Percentiles rank a stretch among this genome's conserved stretches.
Conservation (phyloP, 495 filamentous ascomycete species). For the Aspergillus kassunensis region DNA sequence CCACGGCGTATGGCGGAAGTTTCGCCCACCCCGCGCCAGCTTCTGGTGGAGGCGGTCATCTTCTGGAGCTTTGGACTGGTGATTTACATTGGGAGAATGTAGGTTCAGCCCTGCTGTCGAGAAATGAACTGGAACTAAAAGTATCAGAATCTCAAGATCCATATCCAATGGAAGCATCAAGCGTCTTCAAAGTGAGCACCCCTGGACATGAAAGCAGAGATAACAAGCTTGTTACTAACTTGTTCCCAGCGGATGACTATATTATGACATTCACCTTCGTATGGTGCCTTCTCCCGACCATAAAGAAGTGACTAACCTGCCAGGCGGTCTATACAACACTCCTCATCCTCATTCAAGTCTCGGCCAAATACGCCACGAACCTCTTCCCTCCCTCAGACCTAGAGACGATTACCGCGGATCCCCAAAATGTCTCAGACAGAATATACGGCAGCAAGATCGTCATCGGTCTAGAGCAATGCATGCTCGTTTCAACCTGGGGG, state of each 20-base stretch:
- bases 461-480: conserved; percentile 49
- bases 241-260: conserved; percentile 46
- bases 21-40: conserved; percentile 32
- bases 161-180: conserved; percentile 33
- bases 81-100: conserved; percentile 34
- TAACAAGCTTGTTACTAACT: not conserved
- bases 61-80: conserved; percentile 35
- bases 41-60: conserved; percentile 29
- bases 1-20: conserved; percentile 27
- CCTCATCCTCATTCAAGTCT: conserved; percentile 54
- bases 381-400: conserved; percentile 52
- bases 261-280: conserved; percentile 55
- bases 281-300: conserved; percentile 6
- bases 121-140: conserved; percentile 10
- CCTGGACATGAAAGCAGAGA: not conserved
- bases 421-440: conserved; percentile 37
- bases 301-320: not conserved
- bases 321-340: conserved; percentile 49
- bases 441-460: conserved; percentile 51
- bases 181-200: conserved; percentile 28
- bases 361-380: conserved; percentile 53
- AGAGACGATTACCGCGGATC: conserved; percentile 39
- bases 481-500: conserved; percentile 49
- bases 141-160: conserved; percentile 24
- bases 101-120: not conserved